These are phyloP conservation scores for Triticum turgidum DNA, from an alignment of 176 grass and related monocot genomes.

Conservation along the genomic window DNA sequence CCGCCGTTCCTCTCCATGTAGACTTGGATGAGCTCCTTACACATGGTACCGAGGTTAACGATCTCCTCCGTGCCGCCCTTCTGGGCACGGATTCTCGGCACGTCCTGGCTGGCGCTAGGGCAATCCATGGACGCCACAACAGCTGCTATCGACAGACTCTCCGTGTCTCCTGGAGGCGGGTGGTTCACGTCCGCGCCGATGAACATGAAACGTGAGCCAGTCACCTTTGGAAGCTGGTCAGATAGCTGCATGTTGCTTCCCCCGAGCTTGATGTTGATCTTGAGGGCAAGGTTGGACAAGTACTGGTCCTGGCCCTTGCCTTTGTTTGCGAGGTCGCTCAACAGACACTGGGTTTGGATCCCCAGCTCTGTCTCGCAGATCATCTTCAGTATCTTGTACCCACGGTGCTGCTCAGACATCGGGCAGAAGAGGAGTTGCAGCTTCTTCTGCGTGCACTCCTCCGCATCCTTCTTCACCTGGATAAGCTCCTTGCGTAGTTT, in stretches of 20 bases:
- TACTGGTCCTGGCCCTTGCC: constrained; percentile 39
- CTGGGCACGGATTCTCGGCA: constrained; percentile 42
- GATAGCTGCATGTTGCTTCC: constrained; percentile 54
- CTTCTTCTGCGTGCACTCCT: not conserved
- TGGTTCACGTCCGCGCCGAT: constrained; percentile 72
- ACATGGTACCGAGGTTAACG: no score
- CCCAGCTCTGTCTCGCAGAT: constrained; percentile 58
- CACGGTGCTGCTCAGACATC: constrained; percentile 44
- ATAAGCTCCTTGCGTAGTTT: constrained; percentile 24
- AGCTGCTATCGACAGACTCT: constrained; percentile 55
- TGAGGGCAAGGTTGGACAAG: constrained; percentile 51
- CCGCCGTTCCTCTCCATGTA: constrained; percentile 23
- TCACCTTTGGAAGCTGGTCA: constrained; percentile 35
- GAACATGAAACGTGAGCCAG: constrained; percentile 47
- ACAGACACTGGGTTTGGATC: constrained; percentile 53
- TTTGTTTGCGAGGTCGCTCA: constrained; percentile 38
- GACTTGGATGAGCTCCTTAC: constrained; percentile 33
- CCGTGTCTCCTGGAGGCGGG: constrained; percentile 36
- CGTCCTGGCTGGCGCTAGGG: constrained; percentile 40
- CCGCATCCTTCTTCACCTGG: constrained; percentile 14
- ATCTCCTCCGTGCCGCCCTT: constrained; percentile 43
- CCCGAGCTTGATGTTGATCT: constrained; percentile 66
- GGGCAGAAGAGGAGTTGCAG: constrained; percentile 57
- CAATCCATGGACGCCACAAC: constrained; percentile 49
- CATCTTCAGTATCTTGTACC: constrained; percentile 61